Conservation (phyloP, 139 green algal species). For the Gonium pectorale region DNA sequence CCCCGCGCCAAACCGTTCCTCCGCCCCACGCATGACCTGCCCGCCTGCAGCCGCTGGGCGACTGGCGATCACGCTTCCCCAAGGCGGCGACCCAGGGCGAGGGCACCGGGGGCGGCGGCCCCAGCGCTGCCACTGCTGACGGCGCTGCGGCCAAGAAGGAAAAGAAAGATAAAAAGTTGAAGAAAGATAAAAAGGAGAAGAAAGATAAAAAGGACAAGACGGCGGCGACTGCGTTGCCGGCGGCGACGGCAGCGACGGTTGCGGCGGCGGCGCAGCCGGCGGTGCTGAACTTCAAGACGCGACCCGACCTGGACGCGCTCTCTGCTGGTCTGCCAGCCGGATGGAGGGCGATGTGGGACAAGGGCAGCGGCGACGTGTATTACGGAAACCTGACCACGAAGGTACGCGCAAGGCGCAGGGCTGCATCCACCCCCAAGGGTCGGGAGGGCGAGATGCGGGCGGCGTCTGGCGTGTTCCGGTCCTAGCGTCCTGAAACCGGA, state of each 20-base stretch:
- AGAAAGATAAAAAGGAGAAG: conserved; percentile 15
- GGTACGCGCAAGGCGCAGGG: conserved; percentile 55
- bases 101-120: not conserved
- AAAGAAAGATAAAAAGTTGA: conserved; percentile 38
- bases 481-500: too few relatives aligned
- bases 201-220: conserved; percentile 30
- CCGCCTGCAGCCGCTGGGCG: not conserved
- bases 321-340: conserved; percentile 66
- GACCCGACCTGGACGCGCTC: conserved; percentile 72
- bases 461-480: too few relatives aligned
- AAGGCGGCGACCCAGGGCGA: conserved; percentile 3
- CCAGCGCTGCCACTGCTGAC: not conserved
- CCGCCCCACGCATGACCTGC: too few relatives aligned
- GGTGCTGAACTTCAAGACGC: conserved; percentile 53
- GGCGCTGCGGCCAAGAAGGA: not conserved
- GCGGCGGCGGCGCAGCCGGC: not conserved
- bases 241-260: conserved; percentile 1
- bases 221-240: not conserved
- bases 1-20: too few relatives aligned
- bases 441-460: too few relatives aligned
- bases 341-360: conserved; percentile 80
- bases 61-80: conserved; percentile 34
- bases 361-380: conserved; percentile 66
- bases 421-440: too few relatives aligned
- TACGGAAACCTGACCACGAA: conserved; percentile 78